Base-by-base conservation (phyloP, 495 filamentous ascomycete species). In the Podospora didyma region DNA sequence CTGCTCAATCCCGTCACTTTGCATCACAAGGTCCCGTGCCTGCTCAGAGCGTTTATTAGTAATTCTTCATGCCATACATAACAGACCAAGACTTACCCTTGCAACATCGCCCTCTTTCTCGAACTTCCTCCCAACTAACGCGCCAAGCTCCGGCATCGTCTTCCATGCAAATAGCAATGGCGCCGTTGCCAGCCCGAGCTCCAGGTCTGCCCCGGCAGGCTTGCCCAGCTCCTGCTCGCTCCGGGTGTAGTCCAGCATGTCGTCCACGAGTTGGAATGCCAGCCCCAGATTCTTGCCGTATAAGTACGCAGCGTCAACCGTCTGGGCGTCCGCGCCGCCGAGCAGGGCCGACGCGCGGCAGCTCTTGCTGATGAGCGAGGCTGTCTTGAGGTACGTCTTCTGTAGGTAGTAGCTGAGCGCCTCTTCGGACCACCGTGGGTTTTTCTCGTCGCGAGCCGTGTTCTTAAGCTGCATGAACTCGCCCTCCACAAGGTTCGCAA, bases 401-500 rank as follows among this genome's bases (percentile, higher is more conserved):
- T 97, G 90, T n/a, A 98, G 78, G 68, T 98, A 98, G 71, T 97
- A 97, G 9, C 86, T 78, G 53, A 98, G 78, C 2, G 90, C 89
- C 24, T 96, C 88, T 54, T 95, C 87, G 2, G 87, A 90, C 79
- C 88, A 97, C 14, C 79, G 76, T 0, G 91, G 91, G 58, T 88
- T 84, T 54, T 78, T 71, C 73, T 96, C 93, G 64, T 97, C 93
- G 56, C 83, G 80, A 19, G 87, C 88, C 2, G 94, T 97, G 73
- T 98, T 98, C 73, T 96, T 93, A 52, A 98, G 78, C 75, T 98
- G 94, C 92, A 97, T 97, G 77, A 98, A 96, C 70, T 98, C 94
- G 60, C 94, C 94, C 74, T 98, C 95, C 22, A 98, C 93, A 20
- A 98, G 76, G 61, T 98, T 97, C 28, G 95, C 92, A 62, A 98